Conservation (phyloP, 1,284 basidiomycete genomes). For the Leccinum pachyderme region DNA sequence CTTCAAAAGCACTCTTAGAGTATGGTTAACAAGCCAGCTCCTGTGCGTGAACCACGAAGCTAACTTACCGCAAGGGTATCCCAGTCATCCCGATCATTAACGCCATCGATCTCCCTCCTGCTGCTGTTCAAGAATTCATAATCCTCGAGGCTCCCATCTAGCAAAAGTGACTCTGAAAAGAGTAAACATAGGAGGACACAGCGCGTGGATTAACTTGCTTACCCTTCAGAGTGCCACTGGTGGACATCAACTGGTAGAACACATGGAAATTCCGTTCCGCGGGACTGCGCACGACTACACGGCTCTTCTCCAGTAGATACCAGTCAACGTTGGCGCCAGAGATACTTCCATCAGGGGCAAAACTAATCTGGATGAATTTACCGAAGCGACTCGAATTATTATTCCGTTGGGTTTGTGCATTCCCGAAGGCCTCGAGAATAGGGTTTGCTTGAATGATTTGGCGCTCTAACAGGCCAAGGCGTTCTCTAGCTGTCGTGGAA, state of each 20-base stretch:
- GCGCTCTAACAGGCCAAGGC: constrained; percentile 88
- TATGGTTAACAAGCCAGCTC: constrained; percentile 11
- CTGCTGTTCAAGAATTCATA: constrained; percentile 94
- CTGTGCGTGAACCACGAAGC: background rate
- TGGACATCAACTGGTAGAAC: constrained; percentile 90
- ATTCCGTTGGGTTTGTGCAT: constrained; percentile 97
- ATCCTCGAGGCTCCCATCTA: constrained; percentile 75
- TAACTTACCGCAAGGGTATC: constrained; percentile 62
- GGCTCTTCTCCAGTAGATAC: constrained; percentile 98
- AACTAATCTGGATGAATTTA: constrained; percentile 97
- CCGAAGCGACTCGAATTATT: constrained; percentile 99
- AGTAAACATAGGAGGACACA: constrained; percentile 6
- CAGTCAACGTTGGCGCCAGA: constrained; percentile 98
- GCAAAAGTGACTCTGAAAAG: constrained; percentile 67
- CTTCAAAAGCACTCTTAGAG: constrained; percentile 70
- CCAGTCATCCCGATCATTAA: constrained; percentile 94
- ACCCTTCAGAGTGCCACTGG: constrained; percentile 67
- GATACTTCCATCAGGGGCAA: constrained; percentile 91
- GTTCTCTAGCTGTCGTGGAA: constrained; percentile 56
- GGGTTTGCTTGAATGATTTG: constrained; percentile 99
- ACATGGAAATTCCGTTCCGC: constrained; percentile 96
- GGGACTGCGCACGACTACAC: constrained; percentile 86
- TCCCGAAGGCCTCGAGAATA: constrained; percentile 97
- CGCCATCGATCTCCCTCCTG: constrained; percentile 88
- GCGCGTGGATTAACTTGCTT: constrained; percentile 8